A percentile compares a stretch with the other conserved stretches of the same genome.
Conservation (phyloP, 768 basidiomycete species). For the Galerina sulciceps region DNA sequence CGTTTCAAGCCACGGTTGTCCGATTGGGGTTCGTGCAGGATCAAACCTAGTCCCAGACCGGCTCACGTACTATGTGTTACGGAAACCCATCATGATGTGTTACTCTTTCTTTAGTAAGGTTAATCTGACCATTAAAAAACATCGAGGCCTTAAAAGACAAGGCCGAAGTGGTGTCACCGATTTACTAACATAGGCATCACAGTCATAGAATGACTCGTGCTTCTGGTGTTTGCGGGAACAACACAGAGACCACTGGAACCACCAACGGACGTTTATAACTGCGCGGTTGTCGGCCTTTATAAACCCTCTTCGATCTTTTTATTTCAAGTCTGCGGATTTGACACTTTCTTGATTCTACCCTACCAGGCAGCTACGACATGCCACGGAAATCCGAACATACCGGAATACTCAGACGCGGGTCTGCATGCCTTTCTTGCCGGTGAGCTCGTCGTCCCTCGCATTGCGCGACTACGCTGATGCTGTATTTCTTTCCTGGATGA, state of each 20-base stretch:
- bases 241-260: slow-evolving; percentile 7
- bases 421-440: slow-evolving; percentile 50
- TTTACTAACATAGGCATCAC: slow-evolving; percentile 3
- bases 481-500: background rate
- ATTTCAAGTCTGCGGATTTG: slow-evolving; percentile 4
- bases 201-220: slow-evolving; percentile 12
- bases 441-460: slow-evolving; percentile 24
- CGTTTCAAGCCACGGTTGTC: slow-evolving; percentile 6
- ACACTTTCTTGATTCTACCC: slow-evolving; percentile 9
- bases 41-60: background rate
- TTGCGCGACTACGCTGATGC: background rate
- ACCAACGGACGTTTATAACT: slow-evolving; percentile 2
- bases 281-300: slow-evolving; percentile 17
- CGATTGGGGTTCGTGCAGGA: slow-evolving; percentile 7
- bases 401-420: slow-evolving; percentile 40
- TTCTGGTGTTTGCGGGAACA: slow-evolving; percentile 22
- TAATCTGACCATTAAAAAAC: background rate
- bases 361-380: slow-evolving; percentile 16
- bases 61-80: background rate
- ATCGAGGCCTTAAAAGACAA: slow-evolving; percentile 4
- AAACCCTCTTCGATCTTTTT: slow-evolving; percentile 7
- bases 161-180: background rate
- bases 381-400: slow-evolving; percentile 25
- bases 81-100: background rate
- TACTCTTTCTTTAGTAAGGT: slow-evolving; percentile 1